Evolutionary conservation across 768 basidiomycete genomes (phyloP), one percentile per base, ranked within the genome.

Genomic region (Fomitopsis pulvina): DNA sequence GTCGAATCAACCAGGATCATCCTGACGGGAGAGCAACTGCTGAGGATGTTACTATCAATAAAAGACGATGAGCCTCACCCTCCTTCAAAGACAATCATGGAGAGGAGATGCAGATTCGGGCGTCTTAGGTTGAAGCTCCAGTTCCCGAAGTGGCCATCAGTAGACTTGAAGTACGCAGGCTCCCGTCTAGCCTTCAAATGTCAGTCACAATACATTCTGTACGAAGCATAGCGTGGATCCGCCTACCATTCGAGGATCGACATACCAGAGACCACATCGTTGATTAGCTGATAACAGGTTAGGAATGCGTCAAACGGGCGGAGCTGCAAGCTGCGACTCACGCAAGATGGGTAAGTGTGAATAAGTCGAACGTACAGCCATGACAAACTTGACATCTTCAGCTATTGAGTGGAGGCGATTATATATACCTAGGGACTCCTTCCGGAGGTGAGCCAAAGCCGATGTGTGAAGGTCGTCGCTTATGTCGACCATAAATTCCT

Each of bases 251-350:
- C 58, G 51, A 18, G 92, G 88, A 57, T 92, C 76, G 5, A 85
- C 80, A 64, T 96, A 97, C 94, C 94, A 98, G 6, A 85, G 85
- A 3, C 95, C 95, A 59, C 93, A 96, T 21, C 95, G 80, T 60
- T 93, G 76, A 63, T 98, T 98, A 2, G 95, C 92, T 88, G 60
- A 29, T 32, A 3, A n/a, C 25, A 3, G 39, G n/a, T 6, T 20
- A 26, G n/a, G 16, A 14, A 38, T 41, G 11, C 24, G 18, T 26
- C 12, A 28, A n/a, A 14, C 16, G 16, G 22, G 22, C 16, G 10
- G 30, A 38, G 11, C 21, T 22, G 24, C 30, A 42, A 30, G 32
- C 22, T n/a, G 21, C 4, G 29, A 37, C 70, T 24, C 48, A 77
- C 86, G 81, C 11, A 87, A 58, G 8, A 87, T 51, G 0, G 84